Evolutionary conservation across 2,329 filamentous ascomycete genomes (phyloP), one percentile per base, ranked within the genome.

Genomic region (Talaromyces sp.): DNA sequence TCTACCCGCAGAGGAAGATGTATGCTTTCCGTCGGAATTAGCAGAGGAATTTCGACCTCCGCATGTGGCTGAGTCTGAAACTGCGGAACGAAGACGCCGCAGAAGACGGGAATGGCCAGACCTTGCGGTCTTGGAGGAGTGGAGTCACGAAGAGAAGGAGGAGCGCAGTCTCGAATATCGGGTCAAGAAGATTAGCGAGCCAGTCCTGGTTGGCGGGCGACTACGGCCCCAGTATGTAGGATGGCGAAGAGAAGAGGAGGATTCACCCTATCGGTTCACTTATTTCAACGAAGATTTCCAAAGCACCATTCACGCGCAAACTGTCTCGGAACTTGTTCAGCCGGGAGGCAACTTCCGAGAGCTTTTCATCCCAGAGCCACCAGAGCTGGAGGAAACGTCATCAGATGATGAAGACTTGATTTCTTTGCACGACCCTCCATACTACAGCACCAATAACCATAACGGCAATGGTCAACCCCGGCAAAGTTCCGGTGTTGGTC

Each of bases 271-370:
- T 73, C 86, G 95, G 28, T 99, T 97, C 74, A 98, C 95, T 0
- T 99, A 99, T 75, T 99, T 99, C 82, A 98, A 98, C 74, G 95
- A 98, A 72, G 92, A 96, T 65, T 92, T 98, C 60, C 89, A 92
- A 69, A 96, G 91, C 74, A 99, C 95, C 0, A 96, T 99, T 64
- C 95, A 99, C 75, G 95, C 92, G 63, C 91, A 96, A 75, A 95
- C 90, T 0, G 96, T 99, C 61, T 96, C 92, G 2, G 95, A 97
- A 73, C 83, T 99, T 22, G 84, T 96, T 9, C 92, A 96, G 67
- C 88, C 91, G 0, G 95, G 92, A 6, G 85, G 88, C 63, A 90
- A 85, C 51, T 99, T 99, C 73, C 84, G 84, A 62, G 91, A 96
- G 68, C 84, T 99, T 0, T 99, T 99, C 72, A 85, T 96, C 25